These are phyloP conservation scores for Annulohypoxylon bovei DNA, from an alignment of 495 filamentous ascomycete genomes.

Conservation along the genomic window DNA sequence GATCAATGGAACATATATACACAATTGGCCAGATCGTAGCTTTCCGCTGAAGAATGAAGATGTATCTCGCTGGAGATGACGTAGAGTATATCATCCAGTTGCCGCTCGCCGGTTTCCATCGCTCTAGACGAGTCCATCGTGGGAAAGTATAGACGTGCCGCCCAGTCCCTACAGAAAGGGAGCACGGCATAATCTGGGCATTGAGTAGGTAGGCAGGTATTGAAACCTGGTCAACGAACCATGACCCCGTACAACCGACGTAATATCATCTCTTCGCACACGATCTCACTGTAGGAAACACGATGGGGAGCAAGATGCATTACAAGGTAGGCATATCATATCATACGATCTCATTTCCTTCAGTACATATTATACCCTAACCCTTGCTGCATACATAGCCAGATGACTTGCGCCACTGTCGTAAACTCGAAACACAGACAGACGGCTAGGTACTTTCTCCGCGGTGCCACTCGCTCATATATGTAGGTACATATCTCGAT, in stretches of 20 bases:
- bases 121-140: neutral
- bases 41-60: neutral
- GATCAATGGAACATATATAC: neutral
- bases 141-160: neutral
- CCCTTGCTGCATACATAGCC: neutral
- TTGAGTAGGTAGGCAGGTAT: neutral
- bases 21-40: neutral
- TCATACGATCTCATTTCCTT: neutral
- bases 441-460: neutral
- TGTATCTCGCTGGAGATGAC: neutral
- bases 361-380: neutral
- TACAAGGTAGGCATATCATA: too few species aligned
- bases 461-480: neutral
- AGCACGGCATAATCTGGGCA: neutral
- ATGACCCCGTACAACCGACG: neutral
- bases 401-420: neutral
- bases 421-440: neutral
- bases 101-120: neutral
- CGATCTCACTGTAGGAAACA: neutral
- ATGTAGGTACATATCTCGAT: neutral
- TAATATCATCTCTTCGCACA: neutral
- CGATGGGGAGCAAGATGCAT: neutral
- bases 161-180: too few species aligned
- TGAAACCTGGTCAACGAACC: neutral
- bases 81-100: neutral